Evolutionary conservation across 306 rosid genomes (phyloP), one percentile per base, ranked within the genome.

Genomic region (Lagenaria siceraria): DNA sequence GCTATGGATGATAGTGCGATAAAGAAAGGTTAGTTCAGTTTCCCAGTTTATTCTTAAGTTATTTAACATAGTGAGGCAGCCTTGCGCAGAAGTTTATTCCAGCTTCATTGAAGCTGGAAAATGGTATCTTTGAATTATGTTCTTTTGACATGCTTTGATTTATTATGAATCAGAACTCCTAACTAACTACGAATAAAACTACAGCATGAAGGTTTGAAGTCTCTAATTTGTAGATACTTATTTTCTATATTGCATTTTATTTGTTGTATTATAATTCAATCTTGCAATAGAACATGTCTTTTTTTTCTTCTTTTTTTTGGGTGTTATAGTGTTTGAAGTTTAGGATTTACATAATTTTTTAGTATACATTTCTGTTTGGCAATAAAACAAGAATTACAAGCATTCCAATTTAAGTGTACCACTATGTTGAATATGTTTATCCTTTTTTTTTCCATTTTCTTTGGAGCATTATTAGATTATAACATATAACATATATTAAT

Each of bases 1-100:
- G 97, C 99, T 78, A 90, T 95, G 91, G 97, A 96, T 76, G 98
- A 96, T 79, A 88, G 96, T 80, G 64, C 86, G 10, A 78, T 92
- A 71, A 92, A 86, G 87, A 92, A 95, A 92, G 99, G 99, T 96
- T 82, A 77, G 60, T 55, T 75, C 33, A 35, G 31, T 38, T 54
- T 53, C 58, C 14, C 22, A 75, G 15, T 75, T 22, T 75, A 17
- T 55, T 75, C 43, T 31, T 46, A 27, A 77, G 29, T 48, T 58
- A 72, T 66, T 14, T 71, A 22, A 71, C 19, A 12, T 71, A 15
- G 11, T 46, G 58, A 71, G 76, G 24, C 40, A 46, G 58, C 56
- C 38, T 24, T 71, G 58, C 24, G 21, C 51, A 24, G 75, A 69
- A 70, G 58, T 69, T 63, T 75, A 49, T 19, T 38, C 65, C 4